Base-by-base conservation (phyloP, 2,329 filamentous ascomycete genomes). In the Cyphellophora europaea region DNA sequence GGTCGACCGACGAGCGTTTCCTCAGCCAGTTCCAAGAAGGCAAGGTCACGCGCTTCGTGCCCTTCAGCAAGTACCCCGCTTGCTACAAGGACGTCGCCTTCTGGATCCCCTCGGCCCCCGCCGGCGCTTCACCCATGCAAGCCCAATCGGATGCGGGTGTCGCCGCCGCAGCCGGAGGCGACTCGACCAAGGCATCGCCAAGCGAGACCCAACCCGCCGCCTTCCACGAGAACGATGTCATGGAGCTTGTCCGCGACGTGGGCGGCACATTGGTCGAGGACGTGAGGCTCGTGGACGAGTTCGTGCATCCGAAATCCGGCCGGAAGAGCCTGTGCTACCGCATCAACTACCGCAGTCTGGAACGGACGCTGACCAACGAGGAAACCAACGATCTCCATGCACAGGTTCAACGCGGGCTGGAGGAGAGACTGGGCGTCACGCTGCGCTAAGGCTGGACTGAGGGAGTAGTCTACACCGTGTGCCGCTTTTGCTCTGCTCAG, bases 151-250 rank as follows among this genome's bases (percentile, higher is more conserved):
- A 47, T 4, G 53, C 46, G 28, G 59, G 51, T 38, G 41, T 36
- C 12, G 48, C 48, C n/a, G 40, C 41, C 48, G 32, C 57, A 44
- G 33, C 49, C 50, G 30, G 58, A 50, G 15, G 48, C 57, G 53
- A 42, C 51, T 44, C 48, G 53, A 58, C 42, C 48, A 58, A 43
- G 44, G 47, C 45, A 55, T 57, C 42, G 50, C 57, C 25, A 53
- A 57, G 15, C 55, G 59, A 30, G 59, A 61, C 19, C 48, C 54
- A 16, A 43, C 58, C 12, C 52, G 42, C 45, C 6, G 42, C 60
- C 3, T 86, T 94, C 54, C 89, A 96, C 57, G 88, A 93, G 57
- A 96, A 96, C 61, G 91, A 98, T 58, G 69, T 96, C 33, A 96
- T 96, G 89, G 91, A 96, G 61, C 73, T 95, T 37, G 83, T 95